Evolutionary conservation across 1,139 yeast species (phyloP), one percentile per base, ranked within the genome.

Genomic region (Meyerozyma carpophila): DNA sequence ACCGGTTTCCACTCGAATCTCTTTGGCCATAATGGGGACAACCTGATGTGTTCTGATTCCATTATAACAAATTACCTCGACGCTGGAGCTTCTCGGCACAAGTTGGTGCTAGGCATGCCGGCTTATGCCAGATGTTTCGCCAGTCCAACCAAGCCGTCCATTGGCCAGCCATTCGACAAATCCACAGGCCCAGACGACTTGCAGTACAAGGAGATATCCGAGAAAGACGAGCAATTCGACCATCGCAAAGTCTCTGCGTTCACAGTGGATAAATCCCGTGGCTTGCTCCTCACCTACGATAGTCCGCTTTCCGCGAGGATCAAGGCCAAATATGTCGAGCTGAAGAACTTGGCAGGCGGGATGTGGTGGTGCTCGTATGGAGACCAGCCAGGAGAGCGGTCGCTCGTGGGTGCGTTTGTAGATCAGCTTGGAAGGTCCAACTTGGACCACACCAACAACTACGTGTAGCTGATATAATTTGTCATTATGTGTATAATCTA

Each of bases 311-410:
- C 84, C 1, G 77, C 77, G 1, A 56, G 62, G 8, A 56, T 59
- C 25, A 93, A 93, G 58, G 91, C 90, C 0, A 56, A 66, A 27
- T 90, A 79, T 53, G 79, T 83, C 8, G 53, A 50, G 25, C 55
- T 63, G 39, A 65, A 68, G 6, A 55, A 66, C 0, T 66, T 89
- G 8, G 95, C 84, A 0, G 98, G 98, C 1, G 96, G 88, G 0
- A 82, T 93, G 81, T 90, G 89, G 84, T 93, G 98, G 98, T 96
- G 90, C 55, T 84, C 95, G 0, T 73, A 83, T 44, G 96, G 95
- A 0, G 96, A 89, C 55, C 34, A 44, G 1, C 56, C 65, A 27
- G 52, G 55, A 1, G 48, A 57, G 0, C 56, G 68, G 36, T 72
- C 79, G 1, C 57, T 80, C 32, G 57, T 81, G 5, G 44, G 49